Evolutionary conservation across 2,329 filamentous ascomycete species (phyloP), one percentile per base, ranked within the genome.

Genomic region (Tolypocladium pustulatum): DNA sequence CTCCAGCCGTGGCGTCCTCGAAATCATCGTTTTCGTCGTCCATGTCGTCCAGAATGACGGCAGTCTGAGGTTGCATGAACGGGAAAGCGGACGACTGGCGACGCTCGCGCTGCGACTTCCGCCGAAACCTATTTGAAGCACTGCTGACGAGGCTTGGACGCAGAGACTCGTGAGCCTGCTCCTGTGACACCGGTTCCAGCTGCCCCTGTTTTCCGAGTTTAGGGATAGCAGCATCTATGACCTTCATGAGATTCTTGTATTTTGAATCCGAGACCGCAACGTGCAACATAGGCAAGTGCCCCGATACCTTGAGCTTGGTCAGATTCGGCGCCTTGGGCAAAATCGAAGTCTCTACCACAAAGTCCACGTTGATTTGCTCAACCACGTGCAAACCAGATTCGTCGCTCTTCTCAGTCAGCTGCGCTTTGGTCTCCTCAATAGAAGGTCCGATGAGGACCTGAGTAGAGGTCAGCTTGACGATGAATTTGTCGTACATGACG

Each of bases 401-500:
- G 8, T 88, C 83, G 32, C 87, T 83, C 62, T 84, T 82, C 34
- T 85, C 79, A 15, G 82, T 81, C 4, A 99, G 79, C 65, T 97
- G 91, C 5, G 86, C 81, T 69, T 93, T 94, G 0, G 95, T 94
- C 63, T 90, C 89, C 57, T 95, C 88, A 54, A 99, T 90, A 0
- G 93, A 95, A 0, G 92, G 91, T 0, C 94, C 94, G 62, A 99
- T 96, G 52, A 99, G 81, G 22, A 99, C 86, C 72, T 99, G 94
- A 0, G 94, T 99, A 0, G 93, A 96, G 25, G 95, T 88, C 34
- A 99, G 79, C 68, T 96, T 96, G 65, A 99, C 83, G 49, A 91
- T 78, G 71, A 99, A 99, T 58, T 91, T 94, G 78, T 99, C 94
- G 69, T 99, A 99, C 89, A 99, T 96, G 65, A 96, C 80, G 20